Base-by-base conservation (phyloP, 345 rosid species). In the Eutrema yunnanense region DNA sequence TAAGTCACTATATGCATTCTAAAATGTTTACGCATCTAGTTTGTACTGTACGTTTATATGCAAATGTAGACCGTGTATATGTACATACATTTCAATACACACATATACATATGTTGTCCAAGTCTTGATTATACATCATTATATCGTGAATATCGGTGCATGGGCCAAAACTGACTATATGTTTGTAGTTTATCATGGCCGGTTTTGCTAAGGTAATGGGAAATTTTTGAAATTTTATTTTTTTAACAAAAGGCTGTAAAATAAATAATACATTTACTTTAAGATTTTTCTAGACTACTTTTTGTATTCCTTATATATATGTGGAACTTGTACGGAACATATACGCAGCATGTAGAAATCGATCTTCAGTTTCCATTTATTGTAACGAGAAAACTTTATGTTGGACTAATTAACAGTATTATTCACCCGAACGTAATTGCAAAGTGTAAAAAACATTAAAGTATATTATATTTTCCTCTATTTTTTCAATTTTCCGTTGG, bases 41-140 rank as follows among this genome's bases (percentile, higher is more conserved):
- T 50, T 74, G 57, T 52, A 67, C 69, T 1, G 22, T 19, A 19
- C 3, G 13, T 60, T n/a, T 59, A 33, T 41, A 29, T 65, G 19
- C 66, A 49, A 32, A 37, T 56, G 9, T 52, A 33, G 52, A 51
- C 53, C 44, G 37, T 36, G 9, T 48, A 53, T 49, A 9, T 60
- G 12, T 50, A 41, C 5, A 13, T 4, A 58, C 46, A 38, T 19
- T 0, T 34, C 7, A 6, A 6, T 34, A n/a, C 7, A 29, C 8
- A 34, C 16, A 63, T 27, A 48, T 12, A 64, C 26, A 41, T 26
- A 50, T 48, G 27, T 22, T 59, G 16, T 69, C 66, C 49, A 51
- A 32, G 4, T 22, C 36, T 52, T 43, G 33, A 73, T n/a, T 65
- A 73, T 73, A 73, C 64, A 47, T 29, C 11, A n/a, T 33, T 22